Evolutionary conservation across 495 filamentous ascomycete species (phyloP).

Genomic region (Neurospora cerealis): DNA sequence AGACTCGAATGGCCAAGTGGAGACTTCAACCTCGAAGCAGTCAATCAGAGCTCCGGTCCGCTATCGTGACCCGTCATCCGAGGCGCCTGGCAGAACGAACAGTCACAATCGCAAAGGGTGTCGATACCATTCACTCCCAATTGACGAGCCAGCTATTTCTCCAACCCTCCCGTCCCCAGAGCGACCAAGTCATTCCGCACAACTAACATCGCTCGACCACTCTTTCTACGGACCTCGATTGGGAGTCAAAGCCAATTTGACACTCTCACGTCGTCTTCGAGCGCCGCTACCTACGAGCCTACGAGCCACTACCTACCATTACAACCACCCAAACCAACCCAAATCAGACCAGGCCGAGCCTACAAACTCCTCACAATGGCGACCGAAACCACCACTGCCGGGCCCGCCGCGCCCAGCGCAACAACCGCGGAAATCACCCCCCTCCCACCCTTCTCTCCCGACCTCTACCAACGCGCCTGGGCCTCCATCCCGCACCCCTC

Average conservation of each 20-base stretch:
- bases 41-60: background rate
- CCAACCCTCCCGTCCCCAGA: background rate
- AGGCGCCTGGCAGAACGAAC: background rate
- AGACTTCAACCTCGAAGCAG: conserved; percentile 1
- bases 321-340: background rate
- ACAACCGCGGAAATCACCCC: conserved; percentile 11
- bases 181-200: background rate
- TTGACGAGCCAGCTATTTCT: background rate
- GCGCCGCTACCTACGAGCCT: background rate
- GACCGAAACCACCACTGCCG: background rate
- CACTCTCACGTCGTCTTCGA: background rate
- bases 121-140: background rate
- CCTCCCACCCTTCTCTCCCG: conserved; percentile 47
- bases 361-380: background rate
- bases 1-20: background rate
- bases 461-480: conserved; percentile 79
- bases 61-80: background rate
- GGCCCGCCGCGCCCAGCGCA: background rate
- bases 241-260: background rate
- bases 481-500: conserved; percentile 73
- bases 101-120: background rate
- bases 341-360: background rate
- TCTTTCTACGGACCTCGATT: background rate
- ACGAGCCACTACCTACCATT: background rate
- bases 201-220: background rate